Evolutionary conservation across 306 rosid genomes (phyloP), one percentile per base, ranked within the genome.

Genomic region (Coriaria nepalensis): DNA sequence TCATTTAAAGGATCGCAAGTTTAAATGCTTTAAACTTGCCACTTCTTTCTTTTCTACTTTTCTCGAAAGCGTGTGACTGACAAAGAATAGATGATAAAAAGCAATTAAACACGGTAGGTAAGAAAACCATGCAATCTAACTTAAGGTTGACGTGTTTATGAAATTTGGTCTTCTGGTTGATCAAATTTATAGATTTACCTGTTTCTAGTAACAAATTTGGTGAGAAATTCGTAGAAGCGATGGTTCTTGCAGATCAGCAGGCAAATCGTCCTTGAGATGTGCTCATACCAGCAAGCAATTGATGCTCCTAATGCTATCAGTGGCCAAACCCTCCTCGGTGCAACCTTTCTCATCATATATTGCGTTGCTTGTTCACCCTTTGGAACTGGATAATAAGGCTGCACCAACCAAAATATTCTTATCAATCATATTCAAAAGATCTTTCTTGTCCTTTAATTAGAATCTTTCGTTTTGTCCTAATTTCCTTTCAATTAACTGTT

Each of bases 291-390:
- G 59, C 94, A 92, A 9, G 79, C 93, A 36, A 85, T 67, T 0
- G 98, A 85, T 15, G 94, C 83, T 0, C 96, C 98, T 6, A 85
- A 72, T 0, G 70, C 60, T 9, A 92, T 78, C 6, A 62, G 78
- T 6, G 98, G 98, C 94, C 96, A 92, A 45, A 92, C 94, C 32
- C 87, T 85, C 59, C 96, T 37, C 0, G 98, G 98, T 0, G 98
- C 98, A 2, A 92, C 61, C 74, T 52, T 82, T 44, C 86, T 71
- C 96, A 92, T 79, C 55, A 82, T 79, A 32, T 82, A 82, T 33
- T 85, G 96, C 4, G 96, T 67, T 0, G 81, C 69, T 35, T 73
- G 84, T 35, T 50, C 82, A 0, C 87, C 94, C 47, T 82, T 92
- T 0, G 98, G 96, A n/a, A 63, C 55, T 2, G 84, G 90, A 40